These are phyloP conservation scores for Saccharata proteae DNA, from an alignment of 2,329 filamentous ascomycete species.

Conservation along the genomic window DNA sequence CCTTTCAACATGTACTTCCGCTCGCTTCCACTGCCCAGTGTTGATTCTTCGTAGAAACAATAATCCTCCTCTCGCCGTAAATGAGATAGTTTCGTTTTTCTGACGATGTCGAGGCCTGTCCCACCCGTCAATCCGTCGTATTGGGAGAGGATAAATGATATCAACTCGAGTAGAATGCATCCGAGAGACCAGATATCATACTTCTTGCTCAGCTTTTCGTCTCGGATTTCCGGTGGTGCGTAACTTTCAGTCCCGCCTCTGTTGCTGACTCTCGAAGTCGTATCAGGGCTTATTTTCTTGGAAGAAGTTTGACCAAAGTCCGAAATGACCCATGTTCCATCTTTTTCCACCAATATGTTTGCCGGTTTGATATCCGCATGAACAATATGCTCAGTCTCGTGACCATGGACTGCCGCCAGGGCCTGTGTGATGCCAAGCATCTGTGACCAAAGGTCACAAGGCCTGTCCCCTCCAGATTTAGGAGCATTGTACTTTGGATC, in stretches of 20 bases:
- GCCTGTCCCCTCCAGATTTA: constrained; percentile 1
- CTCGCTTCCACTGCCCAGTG: too few species aligned
- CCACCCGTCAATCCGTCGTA: constrained; percentile 8
- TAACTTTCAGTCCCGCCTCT: constrained; percentile 7
- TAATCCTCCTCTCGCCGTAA: too few species aligned
- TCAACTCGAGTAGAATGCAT: constrained; percentile 9
- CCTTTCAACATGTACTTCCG: too few species aligned
- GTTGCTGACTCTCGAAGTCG: constrained; percentile 3
- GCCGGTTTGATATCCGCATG: constrained; percentile 10
- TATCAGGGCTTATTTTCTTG: background rate
- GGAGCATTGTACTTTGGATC: constrained; percentile 4
- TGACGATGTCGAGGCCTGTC: constrained; percentile 6
- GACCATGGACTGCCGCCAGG: constrained; percentile 4
- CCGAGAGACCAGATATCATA: constrained; percentile 11
- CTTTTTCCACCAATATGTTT: constrained; percentile 10
- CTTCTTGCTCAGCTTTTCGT: constrained; percentile 1
- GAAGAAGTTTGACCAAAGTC: constrained; percentile 10
- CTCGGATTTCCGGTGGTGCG: constrained; percentile 7
- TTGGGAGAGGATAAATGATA: constrained; percentile 7
- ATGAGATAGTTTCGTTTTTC: background rate
- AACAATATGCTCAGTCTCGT: background rate
- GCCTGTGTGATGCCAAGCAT: constrained; percentile 9
- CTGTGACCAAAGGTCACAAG: constrained; percentile 7
- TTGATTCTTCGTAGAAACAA: too few species aligned
- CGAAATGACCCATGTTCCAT: too few species aligned